Base-by-base conservation (phyloP, 2,329 filamentous ascomycete genomes). In the Neopestalotiopsis clavispora region DNA sequence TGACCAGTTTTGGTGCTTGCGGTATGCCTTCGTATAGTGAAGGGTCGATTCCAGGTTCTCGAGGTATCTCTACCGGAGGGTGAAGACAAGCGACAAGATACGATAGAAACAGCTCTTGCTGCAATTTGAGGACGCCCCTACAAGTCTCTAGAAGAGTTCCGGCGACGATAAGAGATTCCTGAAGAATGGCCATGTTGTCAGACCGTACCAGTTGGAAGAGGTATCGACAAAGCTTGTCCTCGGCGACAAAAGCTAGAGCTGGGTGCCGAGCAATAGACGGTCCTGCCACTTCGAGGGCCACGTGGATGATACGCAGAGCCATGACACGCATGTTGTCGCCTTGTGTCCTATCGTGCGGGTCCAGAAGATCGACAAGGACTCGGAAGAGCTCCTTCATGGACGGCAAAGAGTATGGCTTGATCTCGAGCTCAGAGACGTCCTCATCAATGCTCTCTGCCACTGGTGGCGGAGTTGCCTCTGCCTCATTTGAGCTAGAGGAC, bases 271-370 rank as follows among this genome's bases (percentile, higher is more conserved):
- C 94, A 77, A 99, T 98, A 7, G 95, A 97, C 4, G 96, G 95
- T 0, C 96, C 96, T 1, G 96, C 94, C 69, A 99, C 95, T 81
- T 99, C 96, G 28, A 99, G 87, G 1, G 96, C 96, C 59, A 99
- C 96, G 79, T 99, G 96, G 67, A 99, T 96, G 72, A 99, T 98
- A 58, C 96, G 90, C 72, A 99, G 83, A 20, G 96, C 96, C 95
- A 99, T 99, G 56, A 99, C 94, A 74, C 95, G 90, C 92, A 98
- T 96, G 1, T 94, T 92, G 77, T 99, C 96, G 2, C 94, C 97
- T 79, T 98, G 94, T 74, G 95, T 93, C 66, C 90, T 91, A 80
- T 98, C 95, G 76, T 97, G 93, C 1, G 97, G 96, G 77, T 99
- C 94, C 32, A 99, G 83, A 17, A 99, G 90, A 78, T 97, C 95